A percentile compares a stretch with the other conserved stretches of the same genome.
phyloP scores from a whole-genome alignment of 495 filamentous ascomycete species.

The Trichoderma gamsii region DNA sequence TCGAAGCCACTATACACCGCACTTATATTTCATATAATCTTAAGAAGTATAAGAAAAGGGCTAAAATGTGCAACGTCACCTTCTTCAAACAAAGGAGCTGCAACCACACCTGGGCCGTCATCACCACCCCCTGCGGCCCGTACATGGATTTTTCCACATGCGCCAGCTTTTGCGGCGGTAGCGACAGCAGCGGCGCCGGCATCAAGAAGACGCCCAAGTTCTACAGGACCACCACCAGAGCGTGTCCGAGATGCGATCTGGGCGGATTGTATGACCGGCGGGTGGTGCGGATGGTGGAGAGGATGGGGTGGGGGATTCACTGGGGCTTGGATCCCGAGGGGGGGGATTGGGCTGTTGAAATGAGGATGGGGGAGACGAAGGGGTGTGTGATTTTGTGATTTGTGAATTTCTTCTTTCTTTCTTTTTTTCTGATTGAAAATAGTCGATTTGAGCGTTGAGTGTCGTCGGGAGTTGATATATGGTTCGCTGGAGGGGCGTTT shows the following conservation, averaged over 20 bases:
- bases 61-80: slow-evolving; percentile 25
- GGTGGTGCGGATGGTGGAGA: slow-evolving; percentile 29
- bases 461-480: too few species aligned
- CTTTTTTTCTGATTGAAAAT: too few species aligned
- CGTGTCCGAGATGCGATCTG: slow-evolving; percentile 28
- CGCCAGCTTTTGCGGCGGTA: slow-evolving; percentile 21
- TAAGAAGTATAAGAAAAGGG: neutral
- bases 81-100: slow-evolving; percentile 34
- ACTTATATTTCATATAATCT: neutral
- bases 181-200: slow-evolving; percentile 2
- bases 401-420: too few species aligned
- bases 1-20: too few species aligned
- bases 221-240: slow-evolving; percentile 13
- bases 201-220: neutral
- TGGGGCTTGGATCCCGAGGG: slow-evolving; percentile 35
- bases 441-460: too few species aligned
- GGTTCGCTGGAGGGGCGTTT: too few species aligned
- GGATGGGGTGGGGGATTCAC: slow-evolving; percentile 25
- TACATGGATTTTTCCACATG: slow-evolving; percentile 35
- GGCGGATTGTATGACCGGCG: slow-evolving; percentile 33
- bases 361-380: slow-evolving; percentile 17
- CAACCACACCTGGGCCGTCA: slow-evolving; percentile 34
- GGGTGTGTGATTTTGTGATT: slow-evolving; percentile 33
- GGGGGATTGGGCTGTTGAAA: slow-evolving; percentile 21
- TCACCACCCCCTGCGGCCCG: slow-evolving; percentile 30